Conservation (phyloP, 2,329 filamentous ascomycete genomes). For the Paraconiothyrium brasiliense region DNA sequence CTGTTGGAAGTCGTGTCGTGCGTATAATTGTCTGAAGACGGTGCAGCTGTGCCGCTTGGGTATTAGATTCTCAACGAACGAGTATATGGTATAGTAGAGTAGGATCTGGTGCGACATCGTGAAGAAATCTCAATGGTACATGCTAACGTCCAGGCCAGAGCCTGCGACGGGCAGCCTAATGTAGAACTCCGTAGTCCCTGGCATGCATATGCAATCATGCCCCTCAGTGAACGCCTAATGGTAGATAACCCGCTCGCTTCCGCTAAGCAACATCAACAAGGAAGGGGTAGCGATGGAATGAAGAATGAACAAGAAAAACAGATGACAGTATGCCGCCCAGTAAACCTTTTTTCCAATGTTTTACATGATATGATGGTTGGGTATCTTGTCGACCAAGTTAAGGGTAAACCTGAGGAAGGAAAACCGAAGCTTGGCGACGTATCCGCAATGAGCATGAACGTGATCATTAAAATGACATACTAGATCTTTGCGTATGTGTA, state of each 20-base stretch:
- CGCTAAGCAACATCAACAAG: constrained; percentile 11
- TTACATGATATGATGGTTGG: constrained; percentile 24
- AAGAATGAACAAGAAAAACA: constrained; percentile 2
- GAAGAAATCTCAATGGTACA: background rate
- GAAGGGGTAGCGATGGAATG: background rate
- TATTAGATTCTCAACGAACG: background rate
- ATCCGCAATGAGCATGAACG: background rate
- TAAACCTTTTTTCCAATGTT: constrained; percentile 15
- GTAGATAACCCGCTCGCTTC: constrained; percentile 1
- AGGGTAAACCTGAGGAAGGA: constrained; percentile 9
- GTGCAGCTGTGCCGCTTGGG: constrained; percentile 3
- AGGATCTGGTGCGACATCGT: background rate
- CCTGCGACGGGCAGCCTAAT: constrained; percentile 10
- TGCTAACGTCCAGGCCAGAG: background rate
- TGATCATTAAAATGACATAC: constrained; percentile 3
- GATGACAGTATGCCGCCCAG: constrained; percentile 6
- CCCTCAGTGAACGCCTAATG: constrained; percentile 11
- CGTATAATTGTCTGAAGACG: background rate
- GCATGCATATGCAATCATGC: constrained; percentile 12
- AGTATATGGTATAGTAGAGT: background rate
- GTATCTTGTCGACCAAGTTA: constrained; percentile 21
- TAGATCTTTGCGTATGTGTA: background rate
- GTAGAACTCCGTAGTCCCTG: constrained; percentile 15
- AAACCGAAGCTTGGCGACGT: constrained; percentile 1
- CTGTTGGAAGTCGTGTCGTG: background rate